Conservation (phyloP, 148 eudicot genomes). For the Fagopyrum homotropicum region DNA sequence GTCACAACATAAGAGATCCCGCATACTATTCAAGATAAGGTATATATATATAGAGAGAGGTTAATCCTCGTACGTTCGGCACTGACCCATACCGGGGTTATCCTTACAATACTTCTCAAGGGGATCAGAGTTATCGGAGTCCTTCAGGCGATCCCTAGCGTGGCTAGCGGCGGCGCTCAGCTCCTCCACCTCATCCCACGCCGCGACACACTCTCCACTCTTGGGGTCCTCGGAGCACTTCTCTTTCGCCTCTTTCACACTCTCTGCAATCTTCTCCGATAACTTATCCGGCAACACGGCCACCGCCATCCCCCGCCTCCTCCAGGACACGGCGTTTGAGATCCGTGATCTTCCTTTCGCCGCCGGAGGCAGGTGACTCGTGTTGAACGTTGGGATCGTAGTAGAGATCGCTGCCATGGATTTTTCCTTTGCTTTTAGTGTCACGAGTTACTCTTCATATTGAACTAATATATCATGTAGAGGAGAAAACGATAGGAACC, state of each 20-base stretch:
- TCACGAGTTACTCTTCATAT: not conserved
- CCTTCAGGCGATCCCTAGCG: conserved; percentile 62
- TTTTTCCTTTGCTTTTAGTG: not conserved
- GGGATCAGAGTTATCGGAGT: conserved; percentile 35
- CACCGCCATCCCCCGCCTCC: conserved; percentile 23
- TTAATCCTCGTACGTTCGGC: conserved; percentile 75
- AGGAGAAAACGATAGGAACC: not conserved
- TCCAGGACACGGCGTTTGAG: conserved; percentile 25
- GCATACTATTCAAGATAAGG: not conserved
- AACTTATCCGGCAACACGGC: conserved; percentile 34
- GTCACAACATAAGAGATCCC: not conserved
- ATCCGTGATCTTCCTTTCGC: not conserved
- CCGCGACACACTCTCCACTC: conserved; percentile 83
- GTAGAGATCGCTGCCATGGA: not conserved
- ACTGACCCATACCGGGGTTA: conserved; percentile 75
- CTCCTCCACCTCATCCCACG: conserved; percentile 98
- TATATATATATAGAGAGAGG: too few relatives aligned
- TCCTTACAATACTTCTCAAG: conserved; percentile 72
- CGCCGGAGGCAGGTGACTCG: not conserved
- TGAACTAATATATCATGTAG: not conserved
- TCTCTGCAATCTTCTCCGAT: conserved; percentile 58
- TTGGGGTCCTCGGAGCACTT: conserved; percentile 55
- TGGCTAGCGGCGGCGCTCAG: conserved; percentile 86
- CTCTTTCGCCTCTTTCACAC: conserved; percentile 71
- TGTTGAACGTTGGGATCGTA: not conserved